Evolutionary conservation across 73 alveolate species (phyloP), one percentile per base, ranked within the genome.

Genomic region (Durusdinium trenchii): DNA sequence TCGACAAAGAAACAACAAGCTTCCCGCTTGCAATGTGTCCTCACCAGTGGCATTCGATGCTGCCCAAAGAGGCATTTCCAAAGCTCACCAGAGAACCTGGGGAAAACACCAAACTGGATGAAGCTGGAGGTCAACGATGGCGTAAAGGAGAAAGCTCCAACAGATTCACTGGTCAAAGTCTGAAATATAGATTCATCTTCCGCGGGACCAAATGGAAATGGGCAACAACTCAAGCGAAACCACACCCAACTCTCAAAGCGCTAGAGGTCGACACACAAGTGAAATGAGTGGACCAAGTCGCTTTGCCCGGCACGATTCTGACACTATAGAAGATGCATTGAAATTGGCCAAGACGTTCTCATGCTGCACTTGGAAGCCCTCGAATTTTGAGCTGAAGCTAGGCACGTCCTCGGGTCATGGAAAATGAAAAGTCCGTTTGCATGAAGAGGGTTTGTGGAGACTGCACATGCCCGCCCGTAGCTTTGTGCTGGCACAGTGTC

Each of bases 41-140:
- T 92, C 57, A 92, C 47, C 38, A 92, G 86, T 38, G 98, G 76
- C 98, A 92, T 92, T 20, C 98, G 89, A 51, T 92, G 82, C 48
- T 92, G 98, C 38, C 98, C 98, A 35, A 92, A 71, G 90, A 92
- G 51, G 91, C 98, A 92, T 36, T 92, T 92, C 98, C 98, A 92
- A 78, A 48, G 69, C 90, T 69, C 61, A 14, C 40, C 98, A 26
- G 89, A 61, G 35, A 16, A 92, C 98, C 91, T 92, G 75, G 30
- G 62, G 62, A 42, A 20, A 42, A 28, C 89, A 78, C 45, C 30
- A 35, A 64, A 16, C 12, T 7, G 40, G 79, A 51, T 48, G 5
- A 42, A 35, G 46, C 48, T 23, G 86, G 57, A 75, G 36, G 45
- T 69, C 16, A 20, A 16, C 14, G 14, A 30, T 9, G 7, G 45